These are phyloP conservation scores for Primulina eburnea DNA, from an alignment of 257 asterid genomes.

Conservation along the genomic window DNA sequence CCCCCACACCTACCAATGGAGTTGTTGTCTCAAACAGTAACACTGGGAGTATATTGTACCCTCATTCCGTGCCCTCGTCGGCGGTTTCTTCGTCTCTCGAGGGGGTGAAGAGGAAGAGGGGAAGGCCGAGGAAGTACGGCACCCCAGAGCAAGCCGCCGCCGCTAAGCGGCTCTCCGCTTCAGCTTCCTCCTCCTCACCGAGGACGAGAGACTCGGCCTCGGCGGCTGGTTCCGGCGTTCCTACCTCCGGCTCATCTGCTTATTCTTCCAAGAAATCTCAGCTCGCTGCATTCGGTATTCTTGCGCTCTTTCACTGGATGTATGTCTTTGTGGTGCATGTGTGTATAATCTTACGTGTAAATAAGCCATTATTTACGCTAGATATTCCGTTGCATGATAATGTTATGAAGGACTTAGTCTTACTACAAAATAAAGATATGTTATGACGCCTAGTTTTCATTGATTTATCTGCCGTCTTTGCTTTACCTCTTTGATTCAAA, in stretches of 20 bases:
- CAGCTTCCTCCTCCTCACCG: slow-evolving; percentile 22
- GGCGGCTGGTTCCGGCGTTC: slow-evolving; percentile 6
- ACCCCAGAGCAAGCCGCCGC: slow-evolving; percentile 37
- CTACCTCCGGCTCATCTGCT: slow-evolving; percentile 20
- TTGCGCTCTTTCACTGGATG: not conserved
- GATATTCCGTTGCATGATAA: not conserved
- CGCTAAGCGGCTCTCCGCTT: slow-evolving; percentile 21
- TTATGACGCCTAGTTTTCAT: not conserved
- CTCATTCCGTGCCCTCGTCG: slow-evolving; percentile 19
- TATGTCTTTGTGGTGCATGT: not conserved
- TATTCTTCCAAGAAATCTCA: slow-evolving; percentile 39
- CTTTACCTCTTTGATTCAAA: not conserved
- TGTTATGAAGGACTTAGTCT: not conserved
- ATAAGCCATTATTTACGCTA: too few relatives aligned
- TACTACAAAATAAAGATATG: not conserved
- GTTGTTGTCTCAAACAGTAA: slow-evolving; percentile 18
- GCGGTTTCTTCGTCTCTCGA: slow-evolving; percentile 24
- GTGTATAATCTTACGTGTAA: not conserved
- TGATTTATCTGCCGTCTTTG: not conserved
- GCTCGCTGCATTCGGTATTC: slow-evolving; percentile 35
- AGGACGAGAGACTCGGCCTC: slow-evolving; percentile 33
- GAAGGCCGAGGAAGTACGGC: slow-evolving; percentile 31
- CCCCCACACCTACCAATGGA: slow-evolving; percentile 27
- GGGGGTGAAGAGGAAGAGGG: slow-evolving; percentile 28
- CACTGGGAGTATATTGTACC: slow-evolving; percentile 26